Evolutionary conservation across 208 protist species (phyloP), one percentile per base, ranked within the genome.

Genomic region (Acanthamoeba culbertsoni): DNA sequence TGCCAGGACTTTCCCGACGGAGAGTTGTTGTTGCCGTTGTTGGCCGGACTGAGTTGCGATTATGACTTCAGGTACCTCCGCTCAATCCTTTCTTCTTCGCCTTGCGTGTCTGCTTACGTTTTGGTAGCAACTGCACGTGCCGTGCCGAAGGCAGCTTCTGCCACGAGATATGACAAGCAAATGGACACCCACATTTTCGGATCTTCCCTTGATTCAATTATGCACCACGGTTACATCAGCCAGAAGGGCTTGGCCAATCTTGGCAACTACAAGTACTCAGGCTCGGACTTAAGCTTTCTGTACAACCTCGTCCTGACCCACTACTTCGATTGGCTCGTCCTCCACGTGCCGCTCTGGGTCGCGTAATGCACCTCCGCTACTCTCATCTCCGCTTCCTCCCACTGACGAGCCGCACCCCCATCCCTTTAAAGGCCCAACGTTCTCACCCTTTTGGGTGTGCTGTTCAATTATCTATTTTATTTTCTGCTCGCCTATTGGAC

Each of bases 241-340:
- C 33, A 82, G 40, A 82, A 82, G 71, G 71, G 51, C 18, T 48
- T 88, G 4, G 77, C 10, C 28, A 62, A 62, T 62, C 77, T 88
- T 23, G 46, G n/a, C 46, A 28, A 37, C 46, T 88, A 88, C 77
- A 88, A 62, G 26, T 88, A 88, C 46, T 55, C 46, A 3, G 77
- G 77, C 23, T 62, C 43, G 31, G 77, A 88, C 26, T 31, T 88
- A 35, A 63, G 46, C 12, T 62, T 88, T 5, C 43, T 88, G 46
- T 63, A 88, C 46, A 88, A 88, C 46, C 33, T 63, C 31, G 77
- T 88, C 46, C 77, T 88, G 14, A 62, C 46, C 31, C 77, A 55
- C 46, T 88, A 63, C 51, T 88, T 55, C 37, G 51, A 88, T 48
- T 88, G 77, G 77, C 77, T 88, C 28, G 51, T 88, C 10, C 43